Conservation (phyloP, 345 rosid species). For the Populus davidiana region DNA sequence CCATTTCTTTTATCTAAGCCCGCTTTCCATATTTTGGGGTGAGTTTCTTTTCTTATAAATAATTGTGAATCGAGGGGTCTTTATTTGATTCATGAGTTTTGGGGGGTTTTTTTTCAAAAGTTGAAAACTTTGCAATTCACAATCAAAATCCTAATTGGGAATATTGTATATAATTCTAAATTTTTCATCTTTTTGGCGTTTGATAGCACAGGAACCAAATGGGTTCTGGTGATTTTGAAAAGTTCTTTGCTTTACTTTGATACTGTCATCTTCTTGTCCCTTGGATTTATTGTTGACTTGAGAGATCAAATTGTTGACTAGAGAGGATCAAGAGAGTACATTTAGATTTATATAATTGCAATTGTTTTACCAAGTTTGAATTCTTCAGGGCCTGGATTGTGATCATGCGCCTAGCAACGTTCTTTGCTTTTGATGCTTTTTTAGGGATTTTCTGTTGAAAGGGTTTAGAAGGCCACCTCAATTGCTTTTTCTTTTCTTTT, state of each 20-base stretch:
- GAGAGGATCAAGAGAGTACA: neutral
- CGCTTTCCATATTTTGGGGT: neutral
- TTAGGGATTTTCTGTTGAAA: neutral
- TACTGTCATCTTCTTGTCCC: neutral
- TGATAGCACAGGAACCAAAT: neutral
- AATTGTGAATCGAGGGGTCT: neutral
- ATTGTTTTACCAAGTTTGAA: neutral
- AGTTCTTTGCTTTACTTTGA: neutral
- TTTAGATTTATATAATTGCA: neutral
- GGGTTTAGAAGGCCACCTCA: neutral
- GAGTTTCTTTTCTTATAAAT: neutral
- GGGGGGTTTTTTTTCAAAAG: neutral
- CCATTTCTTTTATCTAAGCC: neutral
- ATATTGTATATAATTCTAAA: neutral
- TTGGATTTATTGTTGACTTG: no score
- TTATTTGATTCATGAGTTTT: neutral
- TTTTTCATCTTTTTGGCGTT: neutral
- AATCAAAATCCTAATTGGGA: neutral
- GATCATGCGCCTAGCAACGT: neutral
- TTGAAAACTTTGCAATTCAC: neutral
- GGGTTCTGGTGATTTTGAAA: neutral
- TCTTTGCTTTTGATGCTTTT: neutral
- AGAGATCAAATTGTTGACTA: neutral
- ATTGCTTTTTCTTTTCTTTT: neutral
- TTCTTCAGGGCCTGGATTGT: neutral